Conservation (phyloP, 345 rosid genomes). For the Corchorus olitorius region DNA sequence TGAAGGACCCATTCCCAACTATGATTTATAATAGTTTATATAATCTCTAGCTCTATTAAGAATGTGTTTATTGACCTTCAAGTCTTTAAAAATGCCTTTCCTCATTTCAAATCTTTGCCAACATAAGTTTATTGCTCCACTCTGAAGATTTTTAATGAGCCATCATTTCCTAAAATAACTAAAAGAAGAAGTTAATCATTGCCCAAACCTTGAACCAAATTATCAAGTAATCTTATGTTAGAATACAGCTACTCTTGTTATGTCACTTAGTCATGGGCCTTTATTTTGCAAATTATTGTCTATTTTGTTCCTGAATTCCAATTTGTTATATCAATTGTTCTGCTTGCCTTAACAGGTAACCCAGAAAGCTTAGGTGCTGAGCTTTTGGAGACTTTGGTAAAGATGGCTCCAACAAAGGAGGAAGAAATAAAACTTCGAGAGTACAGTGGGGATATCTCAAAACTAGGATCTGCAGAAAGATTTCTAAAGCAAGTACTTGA, state of each 20-base stretch:
- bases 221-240: neutral
- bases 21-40: neutral
- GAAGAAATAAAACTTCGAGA: constrained; percentile 95
- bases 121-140: neutral
- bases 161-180: neutral
- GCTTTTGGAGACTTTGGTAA: constrained; percentile 91
- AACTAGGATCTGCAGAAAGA: constrained; percentile 89
- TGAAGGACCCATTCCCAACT: neutral
- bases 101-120: neutral
- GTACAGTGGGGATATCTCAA: constrained; percentile 65
- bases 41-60: neutral
- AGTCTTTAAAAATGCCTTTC: neutral
- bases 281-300: neutral
- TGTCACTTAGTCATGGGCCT: neutral
- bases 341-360: constrained; percentile 59
- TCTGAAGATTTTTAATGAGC: neutral
- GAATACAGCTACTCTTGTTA: no score
- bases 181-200: neutral
- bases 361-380: constrained; percentile 88
- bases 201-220: neutral
- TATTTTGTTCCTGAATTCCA: neutral
- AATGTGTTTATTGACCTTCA: neutral
- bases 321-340: constrained; percentile 14
- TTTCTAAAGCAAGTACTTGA: constrained; percentile 90
- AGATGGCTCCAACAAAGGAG: constrained; percentile 98